These are phyloP conservation scores for Incumbomyces delicatus DNA, from an alignment of 2,329 filamentous ascomycete species.

Conservation along the genomic window DNA sequence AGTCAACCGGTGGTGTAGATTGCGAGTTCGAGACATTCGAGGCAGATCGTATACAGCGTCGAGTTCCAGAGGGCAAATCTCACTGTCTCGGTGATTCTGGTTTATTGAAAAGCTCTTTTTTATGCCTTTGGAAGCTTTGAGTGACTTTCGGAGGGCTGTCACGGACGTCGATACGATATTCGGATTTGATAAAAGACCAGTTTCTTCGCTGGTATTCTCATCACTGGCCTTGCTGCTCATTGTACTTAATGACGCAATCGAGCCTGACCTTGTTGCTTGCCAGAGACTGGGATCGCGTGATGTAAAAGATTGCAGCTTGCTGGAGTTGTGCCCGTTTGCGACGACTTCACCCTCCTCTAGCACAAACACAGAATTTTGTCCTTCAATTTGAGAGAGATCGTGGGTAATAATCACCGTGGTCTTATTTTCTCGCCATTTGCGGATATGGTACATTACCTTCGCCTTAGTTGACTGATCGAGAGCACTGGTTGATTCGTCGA, in stretches of 20 bases:
- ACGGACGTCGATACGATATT: too few relatives aligned
- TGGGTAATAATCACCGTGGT: slow-evolving; percentile 94
- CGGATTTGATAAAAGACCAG: too few relatives aligned
- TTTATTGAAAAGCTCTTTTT: not conserved
- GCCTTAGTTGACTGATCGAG: slow-evolving; percentile 63
- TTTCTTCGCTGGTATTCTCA: too few relatives aligned
- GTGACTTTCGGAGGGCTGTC: too few relatives aligned
- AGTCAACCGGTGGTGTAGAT: not conserved
- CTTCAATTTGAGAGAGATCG: slow-evolving; percentile 65
- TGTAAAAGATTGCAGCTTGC: not conserved
- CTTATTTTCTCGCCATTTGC: slow-evolving; percentile 65
- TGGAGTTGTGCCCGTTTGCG: not conserved
- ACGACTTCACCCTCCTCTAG: slow-evolving; percentile 45
- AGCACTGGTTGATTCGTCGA: slow-evolving; percentile 83
- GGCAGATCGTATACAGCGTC: not conserved
- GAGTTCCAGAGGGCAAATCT: not conserved
- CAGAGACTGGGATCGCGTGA: not conserved
- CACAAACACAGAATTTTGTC: slow-evolving; percentile 69
- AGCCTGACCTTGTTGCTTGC: too few relatives aligned
- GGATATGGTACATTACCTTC: slow-evolving; percentile 63
- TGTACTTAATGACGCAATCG: too few relatives aligned
- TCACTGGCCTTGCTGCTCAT: too few relatives aligned
- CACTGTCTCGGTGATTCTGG: not conserved
- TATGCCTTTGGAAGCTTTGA: not conserved
- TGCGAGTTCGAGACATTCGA: not conserved